phyloP scores from a whole-genome alignment of 345 rosid genomes.

The Acer yangbiense region DNA sequence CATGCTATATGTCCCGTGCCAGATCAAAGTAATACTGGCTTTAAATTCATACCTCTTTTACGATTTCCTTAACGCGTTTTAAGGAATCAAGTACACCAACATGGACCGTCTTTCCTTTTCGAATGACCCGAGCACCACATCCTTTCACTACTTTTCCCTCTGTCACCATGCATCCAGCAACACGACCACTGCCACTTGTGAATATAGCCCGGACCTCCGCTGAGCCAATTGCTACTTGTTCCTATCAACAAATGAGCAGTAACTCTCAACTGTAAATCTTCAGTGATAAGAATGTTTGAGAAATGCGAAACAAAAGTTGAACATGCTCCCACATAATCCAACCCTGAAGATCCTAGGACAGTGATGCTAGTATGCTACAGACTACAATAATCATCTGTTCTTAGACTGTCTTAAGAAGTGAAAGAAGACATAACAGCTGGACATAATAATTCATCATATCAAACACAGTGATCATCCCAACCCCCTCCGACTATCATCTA shows the following conservation, averaged over 20 bases:
- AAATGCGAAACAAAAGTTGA: neutral
- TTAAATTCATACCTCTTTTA: slow-evolving; percentile 76
- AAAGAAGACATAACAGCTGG: neutral
- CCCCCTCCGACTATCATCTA: neutral
- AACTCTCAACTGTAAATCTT: slow-evolving; percentile 30
- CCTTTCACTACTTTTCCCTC: slow-evolving; percentile 88
- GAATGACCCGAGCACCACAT: slow-evolving; percentile 76
- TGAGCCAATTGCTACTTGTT: slow-evolving; percentile 78
- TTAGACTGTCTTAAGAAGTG: neutral
- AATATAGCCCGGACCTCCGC: slow-evolving; percentile 89
- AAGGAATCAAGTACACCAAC: slow-evolving; percentile 83
- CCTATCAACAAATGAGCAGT: slow-evolving; percentile 51
- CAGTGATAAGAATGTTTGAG: slow-evolving; percentile 6
- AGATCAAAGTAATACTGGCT: neutral
- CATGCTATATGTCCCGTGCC: neutral
- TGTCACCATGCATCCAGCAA: slow-evolving; percentile 96
- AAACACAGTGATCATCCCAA: neutral
- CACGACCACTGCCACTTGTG: slow-evolving; percentile 97
- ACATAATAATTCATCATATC: neutral
- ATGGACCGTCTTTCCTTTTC: slow-evolving; percentile 66
- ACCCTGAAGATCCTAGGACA: neutral
- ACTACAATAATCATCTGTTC: neutral
- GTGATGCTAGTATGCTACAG: neutral
- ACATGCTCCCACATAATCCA: neutral
- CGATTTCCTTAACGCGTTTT: slow-evolving; percentile 85